Evolutionary conservation across 2,329 filamentous ascomycete species (phyloP), one percentile per base, ranked within the genome.

Genomic region (Zymoseptoria crescenta): DNA sequence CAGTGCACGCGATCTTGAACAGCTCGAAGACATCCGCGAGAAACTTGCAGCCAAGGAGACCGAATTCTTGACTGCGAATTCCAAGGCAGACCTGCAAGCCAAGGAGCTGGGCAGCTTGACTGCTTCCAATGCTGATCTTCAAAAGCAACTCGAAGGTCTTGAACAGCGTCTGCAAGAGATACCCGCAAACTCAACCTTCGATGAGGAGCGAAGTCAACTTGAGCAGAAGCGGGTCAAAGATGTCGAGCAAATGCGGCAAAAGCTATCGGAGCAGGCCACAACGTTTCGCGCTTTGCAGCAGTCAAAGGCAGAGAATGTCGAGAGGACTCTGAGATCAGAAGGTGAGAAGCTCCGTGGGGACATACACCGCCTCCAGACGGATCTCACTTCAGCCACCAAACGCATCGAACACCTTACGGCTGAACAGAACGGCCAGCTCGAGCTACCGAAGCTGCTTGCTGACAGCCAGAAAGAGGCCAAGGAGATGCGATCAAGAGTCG

Each of bases 231-330:
- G 48, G 0, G 19, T 45, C 35, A 20, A 59, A 13, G 28, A 53
- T 13, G 29, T 56, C 20, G 9, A 45, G 35, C 35, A 45, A 13
- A 45, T 45, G 35, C 35, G 19, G 29, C 21, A 52, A 49, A 56
- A 65, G 54, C 52, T 60, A 30, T 48, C 54, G 3, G 56, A 56
- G 29, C 19, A 58, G 35, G 52, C 59, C 9, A 55, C 60, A 24
- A 52, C 51, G 24, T 20, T 59, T 20, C 27, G 58, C n/a, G 41
- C 52, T 29, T 30, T 59, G 30, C 52, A 61, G 8, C 60, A 58
- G 51, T 56, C 56, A 30, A 54, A 65, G 24, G 45, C 54, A 10
- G 55, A 62, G 5, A 65, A 66, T 52, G 54, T 56, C 9, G 21
- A 62, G 35, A 62, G 60, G 59, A 56, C 50, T 19, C 8, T 63